Conservation (phyloP, 768 basidiomycete species). For the Exidia glandulosa region DNA sequence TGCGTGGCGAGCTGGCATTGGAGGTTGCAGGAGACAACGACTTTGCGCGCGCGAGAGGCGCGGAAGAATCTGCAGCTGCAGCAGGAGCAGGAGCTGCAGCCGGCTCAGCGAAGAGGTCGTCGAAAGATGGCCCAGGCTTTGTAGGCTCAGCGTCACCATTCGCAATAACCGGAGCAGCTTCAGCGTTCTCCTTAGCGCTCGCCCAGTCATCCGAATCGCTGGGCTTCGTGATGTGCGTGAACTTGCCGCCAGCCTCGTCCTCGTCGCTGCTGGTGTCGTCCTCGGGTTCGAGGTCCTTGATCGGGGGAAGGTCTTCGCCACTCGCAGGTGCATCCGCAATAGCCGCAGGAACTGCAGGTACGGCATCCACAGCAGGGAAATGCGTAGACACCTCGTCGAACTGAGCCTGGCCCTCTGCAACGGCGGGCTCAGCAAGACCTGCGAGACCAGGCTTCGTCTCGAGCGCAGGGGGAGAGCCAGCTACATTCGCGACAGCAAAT, state of each 20-base stretch:
- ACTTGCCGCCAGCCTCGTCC: background rate
- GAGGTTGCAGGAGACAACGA: background rate
- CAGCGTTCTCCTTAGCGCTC: background rate
- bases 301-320: conserved; percentile 7
- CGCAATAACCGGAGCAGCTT: background rate
- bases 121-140: background rate
- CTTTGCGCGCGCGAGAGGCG: background rate
- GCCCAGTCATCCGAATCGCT: background rate
- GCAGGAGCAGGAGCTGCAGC: conserved; percentile 10
- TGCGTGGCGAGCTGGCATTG: background rate
- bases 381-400: background rate
- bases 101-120: conserved; percentile 10
- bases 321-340: background rate
- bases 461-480: background rate
- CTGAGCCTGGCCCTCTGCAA: background rate
- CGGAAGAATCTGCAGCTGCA: conserved; percentile 14
- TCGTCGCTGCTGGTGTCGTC: conserved; percentile 11
- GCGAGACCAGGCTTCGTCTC: background rate
- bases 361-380: background rate
- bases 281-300: conserved; percentile 16
- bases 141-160: conserved; percentile 1
- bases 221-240: background rate
- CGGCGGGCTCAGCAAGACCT: background rate
- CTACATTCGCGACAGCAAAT: conserved; percentile 1
- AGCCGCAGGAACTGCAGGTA: background rate